Evolutionary conservation across 164 flowering plant genomes (phyloP).

Genomic region (Umbellularia californica): DNA sequence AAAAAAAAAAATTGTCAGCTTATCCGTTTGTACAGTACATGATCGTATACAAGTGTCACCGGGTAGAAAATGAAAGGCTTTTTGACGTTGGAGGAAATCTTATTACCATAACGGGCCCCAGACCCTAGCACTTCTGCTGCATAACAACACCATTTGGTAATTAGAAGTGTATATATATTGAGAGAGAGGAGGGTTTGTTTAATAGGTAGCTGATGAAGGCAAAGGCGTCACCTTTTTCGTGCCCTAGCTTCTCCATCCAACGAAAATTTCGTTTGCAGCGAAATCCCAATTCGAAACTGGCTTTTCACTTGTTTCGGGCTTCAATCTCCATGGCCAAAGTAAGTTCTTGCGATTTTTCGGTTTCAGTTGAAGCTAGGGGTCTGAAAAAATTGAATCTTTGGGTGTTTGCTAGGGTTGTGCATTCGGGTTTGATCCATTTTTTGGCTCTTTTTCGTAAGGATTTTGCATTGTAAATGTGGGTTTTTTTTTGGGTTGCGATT

Average conservation of each 20-base stretch:
- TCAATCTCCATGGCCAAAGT: conserved; percentile 10
- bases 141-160: not conserved
- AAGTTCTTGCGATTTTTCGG: not conserved
- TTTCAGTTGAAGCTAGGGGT: not conserved
- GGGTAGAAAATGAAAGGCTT: not conserved
- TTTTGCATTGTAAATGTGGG: too few species aligned
- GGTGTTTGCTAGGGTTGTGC: not conserved
- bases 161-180: not conserved
- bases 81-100: not conserved
- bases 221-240: conserved; percentile 8
- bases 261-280: not conserved
- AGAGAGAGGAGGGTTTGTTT: not conserved
- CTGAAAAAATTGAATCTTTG: not conserved
- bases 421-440: not conserved
- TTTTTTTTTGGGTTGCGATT: too few species aligned
- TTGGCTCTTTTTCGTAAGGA: not conserved
- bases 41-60: too few species aligned
- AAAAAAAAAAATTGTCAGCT: too few species aligned
- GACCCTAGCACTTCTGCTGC: not conserved
- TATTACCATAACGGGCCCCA: not conserved
- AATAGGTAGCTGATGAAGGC: conserved; percentile 18
- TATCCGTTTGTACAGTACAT: not conserved
- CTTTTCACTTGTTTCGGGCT: not conserved
- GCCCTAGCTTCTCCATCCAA: not conserved
- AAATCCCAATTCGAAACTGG: not conserved